Evolutionary conservation across 2,329 filamentous ascomycete species (phyloP), one percentile per base, ranked within the genome.

Genomic region (Alternaria hordeiaustralica): DNA sequence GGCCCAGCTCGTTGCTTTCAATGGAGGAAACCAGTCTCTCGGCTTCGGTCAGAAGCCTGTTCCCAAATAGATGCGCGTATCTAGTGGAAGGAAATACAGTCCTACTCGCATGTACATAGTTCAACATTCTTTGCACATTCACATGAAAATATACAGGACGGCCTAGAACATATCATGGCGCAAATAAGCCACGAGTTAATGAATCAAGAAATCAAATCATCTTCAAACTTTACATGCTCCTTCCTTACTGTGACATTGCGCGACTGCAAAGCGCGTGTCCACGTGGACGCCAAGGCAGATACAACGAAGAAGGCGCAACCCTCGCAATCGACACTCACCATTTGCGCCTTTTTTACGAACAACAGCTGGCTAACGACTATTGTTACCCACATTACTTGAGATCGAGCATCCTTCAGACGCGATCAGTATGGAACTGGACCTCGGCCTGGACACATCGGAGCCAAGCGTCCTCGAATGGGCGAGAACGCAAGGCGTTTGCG

Each of bases 1-100:
- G 79, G 82, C 86, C 5, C 83, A 87, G 68, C 87, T 89, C 71
- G 87, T 88, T 49, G 87, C 88, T 60, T 90, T 90, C 73, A 82
- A 87, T 65, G 84, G 81, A 13, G 81, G 83, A 21, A 84, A 87
- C 69, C 77, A 82, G 68, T 84, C 84, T 4, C 76, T 89, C 45
- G 85, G 86, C 26, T 79, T 89, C 68, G 87, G 85, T 3, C 69
- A 72, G 65, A 79, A 79, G 71, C 64, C 66, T 7, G 21, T 51
- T 10, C 47, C 45, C 10, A 33, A 63, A 28, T 61, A 50, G 55
- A 13, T 13, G 49, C 23, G 30, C 15, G 20, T 18, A 20, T 33
- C 44, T 21, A 18, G 44, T 45, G 46, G 23, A 46, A 50, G 20
- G 30, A 63, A 45, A 41, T 50, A 46, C 43, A 59, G 43, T 45